Evolutionary conservation across 2,329 filamentous ascomycete genomes (phyloP), one percentile per base, ranked within the genome.

Genomic region (Trichoderma afroharzianum): DNA sequence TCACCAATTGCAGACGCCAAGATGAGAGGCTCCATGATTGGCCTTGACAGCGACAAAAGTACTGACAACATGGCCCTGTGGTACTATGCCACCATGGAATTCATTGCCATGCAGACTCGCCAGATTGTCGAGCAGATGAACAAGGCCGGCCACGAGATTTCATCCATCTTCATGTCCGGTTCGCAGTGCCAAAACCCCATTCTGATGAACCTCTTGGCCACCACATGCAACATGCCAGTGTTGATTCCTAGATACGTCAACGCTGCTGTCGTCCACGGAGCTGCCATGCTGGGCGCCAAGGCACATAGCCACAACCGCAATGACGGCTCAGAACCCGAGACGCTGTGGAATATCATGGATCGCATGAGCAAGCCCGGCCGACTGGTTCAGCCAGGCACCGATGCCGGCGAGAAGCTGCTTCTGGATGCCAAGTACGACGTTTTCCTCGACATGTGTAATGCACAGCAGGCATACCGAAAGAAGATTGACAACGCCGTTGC

Each of bases 41-140:
- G 96, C 21, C 85, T 99, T 72, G 93, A 91, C 78, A 93, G 90
- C 76, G 95, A 98, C 83, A 95, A 93, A 81, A 93, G 90, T 76
- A 88, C 96, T 63, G 93, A 97, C 78, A 92, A 93, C 67, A 89
- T 99, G 66, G 95, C 95, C 1, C 84, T 98, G 26, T 91, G 95
- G 83, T 99, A 99, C 84, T 98, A 98, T 79, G 93, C 90, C 28
- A 97, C 95, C 4, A 94, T 99, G 89, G 96, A 99, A 83, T 98
- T 98, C 82, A 98, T 99, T 77, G 95, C 96, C 33, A 88, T 98
- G 81, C 96, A 99, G 82, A 99, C 96, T 0, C 91, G 93, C 72
- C 96, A 99, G 82, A 99, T 99, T 77, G 88, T 99, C 74, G 92
- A 97, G 78, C 88, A 92, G 43, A 98, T 99, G 95, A 99, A 98